These are phyloP conservation scores for Neopestalotiopsis clavispora DNA, from an alignment of 2,329 filamentous ascomycete species.

Conservation along the genomic window DNA sequence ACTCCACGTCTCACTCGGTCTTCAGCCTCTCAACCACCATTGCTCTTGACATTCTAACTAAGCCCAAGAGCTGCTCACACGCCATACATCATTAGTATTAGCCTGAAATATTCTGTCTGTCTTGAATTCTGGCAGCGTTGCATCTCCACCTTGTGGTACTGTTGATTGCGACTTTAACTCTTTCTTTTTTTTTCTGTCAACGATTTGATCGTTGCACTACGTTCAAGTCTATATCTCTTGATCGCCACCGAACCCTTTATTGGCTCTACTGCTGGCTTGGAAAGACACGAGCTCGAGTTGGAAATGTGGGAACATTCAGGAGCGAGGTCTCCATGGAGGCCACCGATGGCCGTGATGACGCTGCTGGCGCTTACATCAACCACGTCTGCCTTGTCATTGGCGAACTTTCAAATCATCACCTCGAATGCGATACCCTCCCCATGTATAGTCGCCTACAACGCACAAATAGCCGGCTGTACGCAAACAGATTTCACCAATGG, in stretches of 20 bases:
- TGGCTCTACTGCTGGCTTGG: not conserved
- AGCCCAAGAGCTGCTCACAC: slow-evolving; percentile 5
- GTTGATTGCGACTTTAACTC: not conserved
- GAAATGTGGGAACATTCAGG: not conserved
- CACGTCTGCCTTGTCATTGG: slow-evolving; percentile 18
- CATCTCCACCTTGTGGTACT: not conserved
- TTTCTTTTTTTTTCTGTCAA: not conserved
- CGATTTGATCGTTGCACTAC: not conserved
- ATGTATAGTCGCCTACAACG: slow-evolving; percentile 19
- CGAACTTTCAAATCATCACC: slow-evolving; percentile 19
- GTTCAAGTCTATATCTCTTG: not conserved
- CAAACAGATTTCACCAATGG: slow-evolving; percentile 17
- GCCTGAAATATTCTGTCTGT: not conserved
- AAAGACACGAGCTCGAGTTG: not conserved
- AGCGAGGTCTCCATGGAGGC: slow-evolving; percentile 4
- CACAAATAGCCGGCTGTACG: slow-evolving; percentile 15
- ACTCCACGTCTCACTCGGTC: slow-evolving; percentile 14
- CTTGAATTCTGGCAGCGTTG: not conserved
- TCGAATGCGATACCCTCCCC: slow-evolving; percentile 17
- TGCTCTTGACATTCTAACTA: not conserved
- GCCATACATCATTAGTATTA: not conserved
- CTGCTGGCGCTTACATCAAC: slow-evolving; percentile 15
- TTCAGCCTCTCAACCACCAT: not conserved
- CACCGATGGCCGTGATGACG: not conserved
- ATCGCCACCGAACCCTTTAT: not conserved